A percentile compares a stretch with the other conserved stretches of the same genome.
Evolutionary conservation across 495 filamentous ascomycete genomes (phyloP).

Genomic region (Delitschia confertaspora): DNA sequence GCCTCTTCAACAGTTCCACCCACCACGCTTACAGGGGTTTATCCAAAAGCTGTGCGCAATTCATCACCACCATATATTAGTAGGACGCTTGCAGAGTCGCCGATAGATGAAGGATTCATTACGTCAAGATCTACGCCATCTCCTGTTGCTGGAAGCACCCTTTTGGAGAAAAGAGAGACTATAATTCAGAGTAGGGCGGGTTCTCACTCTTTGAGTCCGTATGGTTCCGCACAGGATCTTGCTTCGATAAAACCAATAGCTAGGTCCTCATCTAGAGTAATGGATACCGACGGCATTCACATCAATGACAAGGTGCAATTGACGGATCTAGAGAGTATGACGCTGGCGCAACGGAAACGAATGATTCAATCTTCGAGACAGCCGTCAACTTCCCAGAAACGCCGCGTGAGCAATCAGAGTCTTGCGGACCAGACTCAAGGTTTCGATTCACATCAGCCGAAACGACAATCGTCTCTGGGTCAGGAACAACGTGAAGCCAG

Average conservation of each 20-base stretch:
- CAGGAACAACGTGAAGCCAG: slow-evolving; percentile 46
- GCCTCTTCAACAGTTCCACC: slow-evolving; percentile 5
- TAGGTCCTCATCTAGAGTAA: not conserved
- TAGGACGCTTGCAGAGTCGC: slow-evolving; percentile 37
- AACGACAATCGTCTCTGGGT: slow-evolving; percentile 38
- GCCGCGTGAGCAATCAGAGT: slow-evolving; percentile 20
- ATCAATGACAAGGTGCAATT: slow-evolving; percentile 11
- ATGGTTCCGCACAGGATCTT: slow-evolving; percentile 28
- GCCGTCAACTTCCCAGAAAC: slow-evolving; percentile 15
- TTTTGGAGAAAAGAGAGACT: slow-evolving; percentile 54
- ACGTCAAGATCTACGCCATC: slow-evolving; percentile 27
- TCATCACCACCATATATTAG: slow-evolving; percentile 39
- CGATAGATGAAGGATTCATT: slow-evolving; percentile 36
- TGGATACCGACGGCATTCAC: slow-evolving; percentile 10
- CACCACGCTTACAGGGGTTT: slow-evolving; percentile 5
- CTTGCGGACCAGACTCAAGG: slow-evolving; percentile 17
- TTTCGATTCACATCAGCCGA: slow-evolving; percentile 53
- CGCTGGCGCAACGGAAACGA: slow-evolving; percentile 58
- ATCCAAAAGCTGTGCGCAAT: slow-evolving; percentile 33
- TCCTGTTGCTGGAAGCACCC: slow-evolving; percentile 41
- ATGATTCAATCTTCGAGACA: slow-evolving; percentile 39
- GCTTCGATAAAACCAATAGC: slow-evolving; percentile 15
- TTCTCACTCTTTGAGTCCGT: slow-evolving; percentile 31
- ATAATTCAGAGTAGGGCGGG: slow-evolving; percentile 47
- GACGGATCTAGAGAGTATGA: slow-evolving; percentile 58